Base-by-base conservation (phyloP, 2,329 filamentous ascomycete genomes). In the Plenodomus lindquistii region DNA sequence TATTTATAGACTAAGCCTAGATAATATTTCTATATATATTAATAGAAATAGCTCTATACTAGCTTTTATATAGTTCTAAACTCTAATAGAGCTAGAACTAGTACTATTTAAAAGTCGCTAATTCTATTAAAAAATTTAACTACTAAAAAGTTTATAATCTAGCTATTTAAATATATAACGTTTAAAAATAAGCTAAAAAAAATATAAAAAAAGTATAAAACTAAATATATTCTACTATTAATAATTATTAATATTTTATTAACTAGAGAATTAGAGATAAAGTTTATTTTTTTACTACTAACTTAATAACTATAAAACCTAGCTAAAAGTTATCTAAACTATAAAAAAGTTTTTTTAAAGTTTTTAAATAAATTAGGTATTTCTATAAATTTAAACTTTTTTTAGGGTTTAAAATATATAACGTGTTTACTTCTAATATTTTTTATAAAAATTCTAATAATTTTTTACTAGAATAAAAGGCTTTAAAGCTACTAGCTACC, bases 371-470 rank as follows among this genome's bases (percentile, higher is more conserved):
- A 41, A 22, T 41, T 11, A 15, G 24, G 17, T 15, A 34, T 22
- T 10, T 17, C 6, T 41, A 29, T 31, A 16, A 17, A 5, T 17
- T 41, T 24, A 31, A 41, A n/a, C 22, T 20, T 22, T 17, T 19
- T 3, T 18, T 18, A 10, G 15, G 16, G 17, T 41, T 22, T 16
- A 16, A 31, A 17, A 31, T 41, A 17, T 17, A 41, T 31, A 31
- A 41, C 15, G 15, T 41, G 11, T 41, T 41, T 31, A 16, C 8
- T 3, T 22, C 18, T 18, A 17, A 41, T 18, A 18, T 41, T 13
- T 21, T 41, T 24, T 41, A 18, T 31, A 41, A 41, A 41, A 17
- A 41, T 41, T 17, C 39, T 31, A 18, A 29, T 10, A 17, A 41
- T 41, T 22, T 16, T 21, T 17, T 41, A 3, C 24, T 17, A 11